Evolutionary conservation across 2,329 filamentous ascomycete genomes (phyloP), one percentile per base, ranked within the genome.

Genomic region (Huntiella bhutanensis): DNA sequence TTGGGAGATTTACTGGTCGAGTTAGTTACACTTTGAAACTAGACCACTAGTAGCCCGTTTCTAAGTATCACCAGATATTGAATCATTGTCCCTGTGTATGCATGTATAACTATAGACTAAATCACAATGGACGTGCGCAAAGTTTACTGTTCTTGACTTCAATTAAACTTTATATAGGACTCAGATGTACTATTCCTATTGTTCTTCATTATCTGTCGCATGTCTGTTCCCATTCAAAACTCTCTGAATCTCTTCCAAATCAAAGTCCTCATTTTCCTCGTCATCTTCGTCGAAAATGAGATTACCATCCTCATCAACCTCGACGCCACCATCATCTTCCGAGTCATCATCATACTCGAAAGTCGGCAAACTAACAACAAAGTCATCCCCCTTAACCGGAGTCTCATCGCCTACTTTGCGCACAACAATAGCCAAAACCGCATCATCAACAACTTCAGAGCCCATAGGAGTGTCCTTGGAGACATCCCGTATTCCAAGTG

Each of bases 401-500:
- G 60, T 59, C 12, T 56, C 59, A 8, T 64, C 62, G 2, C 19
- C 17, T 11, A 60, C 55, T 22, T 62, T 55, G 37, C 74, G 60
- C 15, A 52, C 37, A 0, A 62, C 57, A 55, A 76, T 74, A 0
- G 71, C 71, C 12, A 75, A 56, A 1, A 64, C 58, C 47, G 59
- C 60, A 34, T 67, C 67, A 28, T 73, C 63, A 51, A 64, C 62
- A 8, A 75, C 42, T 0, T 64, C 65, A 48, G 65, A 61, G 37
- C 58, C 60, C 0, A 57, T 56, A 0, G 68, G 62, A 0, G 62
- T 69, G 45, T 65, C 56, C 0, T 67, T 62, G 0, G 65, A 52
- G 0, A 65, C 52, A 2, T 62, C 56, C 2, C 62, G 59, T 8
- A 39, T 39, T 12, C 41, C 32, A 8, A 76, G 57, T 17, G 59